Percentiles rank a stretch among this genome's conserved stretches.
Evolutionary conservation across 805 yeast species (phyloP).

Genomic region (Clavispora santaluciae): DNA sequence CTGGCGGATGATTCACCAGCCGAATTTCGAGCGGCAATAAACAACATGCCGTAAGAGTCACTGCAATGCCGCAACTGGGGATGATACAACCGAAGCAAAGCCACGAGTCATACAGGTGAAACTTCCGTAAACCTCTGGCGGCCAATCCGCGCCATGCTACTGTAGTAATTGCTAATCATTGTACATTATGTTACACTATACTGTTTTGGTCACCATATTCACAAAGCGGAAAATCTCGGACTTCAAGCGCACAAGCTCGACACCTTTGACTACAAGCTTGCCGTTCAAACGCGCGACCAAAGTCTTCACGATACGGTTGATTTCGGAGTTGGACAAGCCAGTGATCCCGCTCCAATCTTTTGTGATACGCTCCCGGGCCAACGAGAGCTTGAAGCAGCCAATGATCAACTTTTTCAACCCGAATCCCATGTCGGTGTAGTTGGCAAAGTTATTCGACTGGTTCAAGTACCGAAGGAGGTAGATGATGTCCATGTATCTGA

Average conservation of each 20-base stretch:
- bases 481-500: conserved; percentile 44
- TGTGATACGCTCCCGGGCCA: conserved; percentile 25
- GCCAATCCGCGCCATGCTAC: not conserved
- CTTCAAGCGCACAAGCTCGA: conserved; percentile 34
- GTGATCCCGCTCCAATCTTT: conserved; percentile 34
- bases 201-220: conserved; percentile 33
- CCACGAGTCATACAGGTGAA: no score
- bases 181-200: conserved; percentile 9
- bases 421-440: conserved; percentile 41
- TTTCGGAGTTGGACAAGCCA: conserved; percentile 33
- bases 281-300: conserved; percentile 38
- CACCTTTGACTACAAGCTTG: conserved; percentile 32
- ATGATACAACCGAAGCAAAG: no score
- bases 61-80: no score
- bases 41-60: no score
- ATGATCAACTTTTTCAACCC: conserved; percentile 36
- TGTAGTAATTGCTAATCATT: not conserved
- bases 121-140: no score
- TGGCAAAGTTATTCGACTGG: conserved; percentile 41
- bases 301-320: conserved; percentile 30
- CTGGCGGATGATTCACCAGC: no score
- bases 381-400: conserved; percentile 38
- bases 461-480: conserved; percentile 41
- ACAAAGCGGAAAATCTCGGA: conserved; percentile 39
- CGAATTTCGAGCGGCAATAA: no score